phyloP scores from a whole-genome alignment of 345 rosid species.

The Microthlaspi erraticum region DNA sequence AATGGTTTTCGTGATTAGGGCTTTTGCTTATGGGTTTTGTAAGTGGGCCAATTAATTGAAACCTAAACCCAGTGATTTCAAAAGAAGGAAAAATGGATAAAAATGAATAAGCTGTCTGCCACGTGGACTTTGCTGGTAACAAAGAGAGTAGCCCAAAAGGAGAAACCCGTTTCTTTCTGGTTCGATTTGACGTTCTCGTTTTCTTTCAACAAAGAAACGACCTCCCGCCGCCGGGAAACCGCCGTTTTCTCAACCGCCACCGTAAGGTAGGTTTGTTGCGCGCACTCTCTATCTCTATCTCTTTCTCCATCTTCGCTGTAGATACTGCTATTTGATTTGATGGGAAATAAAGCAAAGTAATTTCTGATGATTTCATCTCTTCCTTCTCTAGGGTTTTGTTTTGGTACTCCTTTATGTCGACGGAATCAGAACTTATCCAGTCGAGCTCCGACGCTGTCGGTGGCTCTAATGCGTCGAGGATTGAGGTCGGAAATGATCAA shows the following conservation, averaged over 20 bases:
- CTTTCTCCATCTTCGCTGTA: not conserved
- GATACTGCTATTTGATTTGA: not conserved
- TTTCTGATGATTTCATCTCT: constrained; percentile 25
- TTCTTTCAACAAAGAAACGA: constrained; percentile 32
- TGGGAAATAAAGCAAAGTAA: constrained; percentile 4
- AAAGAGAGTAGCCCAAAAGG: constrained; percentile 2
- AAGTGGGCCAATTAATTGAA: constrained; percentile 28
- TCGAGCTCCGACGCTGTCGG: constrained; percentile 6
- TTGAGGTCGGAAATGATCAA: constrained; percentile 15
- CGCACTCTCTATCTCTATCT: not conserved
- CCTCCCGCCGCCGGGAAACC: constrained; percentile 40
- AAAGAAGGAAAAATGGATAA: not conserved
- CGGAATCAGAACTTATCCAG: constrained; percentile 9
- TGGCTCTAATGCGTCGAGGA: not conserved
- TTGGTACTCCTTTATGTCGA: constrained; percentile 33
- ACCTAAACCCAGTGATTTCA: constrained; percentile 4
- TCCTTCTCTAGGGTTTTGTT: constrained; percentile 41
- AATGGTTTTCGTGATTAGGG: constrained; percentile 5
- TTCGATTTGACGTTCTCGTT: constrained; percentile 41
- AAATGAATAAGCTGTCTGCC: constrained; percentile 3
- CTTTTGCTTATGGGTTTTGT: not conserved
- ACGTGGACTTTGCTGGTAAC: constrained; percentile 21
- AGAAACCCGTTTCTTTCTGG: constrained; percentile 40
- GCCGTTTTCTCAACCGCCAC: constrained; percentile 25
- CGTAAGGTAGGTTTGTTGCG: constrained; percentile 29